These are phyloP conservation scores for Boletus barrowsii DNA, from an alignment of 768 basidiomycete genomes.

Conservation along the genomic window DNA sequence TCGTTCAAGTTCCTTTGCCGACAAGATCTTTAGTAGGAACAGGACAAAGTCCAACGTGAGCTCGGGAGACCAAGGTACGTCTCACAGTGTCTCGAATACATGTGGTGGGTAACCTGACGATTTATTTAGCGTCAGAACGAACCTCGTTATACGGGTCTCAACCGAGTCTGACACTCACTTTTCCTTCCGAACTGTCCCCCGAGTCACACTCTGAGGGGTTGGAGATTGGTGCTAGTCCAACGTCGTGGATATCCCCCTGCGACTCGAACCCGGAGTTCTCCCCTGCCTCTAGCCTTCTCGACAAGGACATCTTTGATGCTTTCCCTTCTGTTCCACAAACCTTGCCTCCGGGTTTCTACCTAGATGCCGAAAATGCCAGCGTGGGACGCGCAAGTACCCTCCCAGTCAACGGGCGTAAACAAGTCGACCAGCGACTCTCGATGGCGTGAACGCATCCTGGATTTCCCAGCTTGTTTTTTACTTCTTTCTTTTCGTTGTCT, in stretches of 20 bases:
- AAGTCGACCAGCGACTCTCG: slow-evolving; percentile 22
- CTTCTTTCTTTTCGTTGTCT: neutral
- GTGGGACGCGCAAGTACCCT: slow-evolving; percentile 25
- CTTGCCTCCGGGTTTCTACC: slow-evolving; percentile 33
- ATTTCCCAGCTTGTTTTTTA: slow-evolving; percentile 1
- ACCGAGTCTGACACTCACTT: slow-evolving; percentile 20
- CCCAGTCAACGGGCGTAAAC: slow-evolving; percentile 27
- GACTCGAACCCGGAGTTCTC: slow-evolving; percentile 42
- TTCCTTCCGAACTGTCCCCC: slow-evolving; percentile 19
- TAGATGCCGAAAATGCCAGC: slow-evolving; percentile 10
- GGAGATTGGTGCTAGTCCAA: slow-evolving; percentile 29
- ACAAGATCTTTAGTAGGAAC: slow-evolving; percentile 53
- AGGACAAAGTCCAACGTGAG: slow-evolving; percentile 55
- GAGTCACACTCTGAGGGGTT: slow-evolving; percentile 11
- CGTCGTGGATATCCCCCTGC: slow-evolving; percentile 48
- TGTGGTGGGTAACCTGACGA: neutral
- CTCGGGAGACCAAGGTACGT: slow-evolving; percentile 43
- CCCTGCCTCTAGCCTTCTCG: slow-evolving; percentile 39
- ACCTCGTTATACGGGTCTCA: slow-evolving; percentile 28
- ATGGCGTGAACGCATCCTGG: slow-evolving; percentile 18
- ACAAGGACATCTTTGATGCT: slow-evolving; percentile 61
- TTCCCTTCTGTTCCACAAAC: slow-evolving; percentile 68
- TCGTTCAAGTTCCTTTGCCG: slow-evolving; percentile 59
- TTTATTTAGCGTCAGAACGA: slow-evolving; percentile 18
- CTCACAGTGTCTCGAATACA: neutral